A percentile compares a stretch with the other conserved stretches of the same genome.
phyloP scores from a whole-genome alignment of 2,329 filamentous ascomycete genomes.

The Trichoderma brevicompactum region DNA sequence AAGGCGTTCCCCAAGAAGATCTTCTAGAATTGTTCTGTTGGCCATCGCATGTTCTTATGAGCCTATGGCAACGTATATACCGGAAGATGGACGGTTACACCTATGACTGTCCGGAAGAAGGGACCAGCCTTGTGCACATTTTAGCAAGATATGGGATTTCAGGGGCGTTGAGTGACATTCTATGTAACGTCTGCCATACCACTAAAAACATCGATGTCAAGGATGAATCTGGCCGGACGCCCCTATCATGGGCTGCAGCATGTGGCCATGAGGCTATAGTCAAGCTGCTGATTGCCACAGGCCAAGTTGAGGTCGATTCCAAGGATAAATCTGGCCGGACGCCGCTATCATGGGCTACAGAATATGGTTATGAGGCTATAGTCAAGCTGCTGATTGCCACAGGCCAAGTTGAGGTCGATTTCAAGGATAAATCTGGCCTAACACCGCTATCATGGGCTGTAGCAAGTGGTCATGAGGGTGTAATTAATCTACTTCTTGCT shows the following conservation, averaged over 20 bases:
- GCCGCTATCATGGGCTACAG: background rate
- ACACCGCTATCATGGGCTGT: background rate
- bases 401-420: background rate
- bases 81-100: fast-evolving
- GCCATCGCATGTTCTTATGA: background rate
- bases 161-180: background rate
- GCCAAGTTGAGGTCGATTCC: background rate
- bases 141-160: background rate
- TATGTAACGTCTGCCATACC: background rate
- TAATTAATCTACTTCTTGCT: background rate
- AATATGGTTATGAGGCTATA: background rate
- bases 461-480: background rate
- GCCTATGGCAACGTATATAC: background rate
- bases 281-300: background rate
- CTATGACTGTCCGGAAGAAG: background rate
- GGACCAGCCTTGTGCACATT: background rate
- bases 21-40: background rate
- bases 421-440: background rate
- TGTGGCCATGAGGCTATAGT: background rate
- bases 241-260: background rate
- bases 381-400: background rate
- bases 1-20: background rate
- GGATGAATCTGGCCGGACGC: background rate
- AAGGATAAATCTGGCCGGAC: background rate
- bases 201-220: background rate